Base-by-base conservation (phyloP, 2,329 filamentous ascomycete genomes). In the Xylariaceae sp. region DNA sequence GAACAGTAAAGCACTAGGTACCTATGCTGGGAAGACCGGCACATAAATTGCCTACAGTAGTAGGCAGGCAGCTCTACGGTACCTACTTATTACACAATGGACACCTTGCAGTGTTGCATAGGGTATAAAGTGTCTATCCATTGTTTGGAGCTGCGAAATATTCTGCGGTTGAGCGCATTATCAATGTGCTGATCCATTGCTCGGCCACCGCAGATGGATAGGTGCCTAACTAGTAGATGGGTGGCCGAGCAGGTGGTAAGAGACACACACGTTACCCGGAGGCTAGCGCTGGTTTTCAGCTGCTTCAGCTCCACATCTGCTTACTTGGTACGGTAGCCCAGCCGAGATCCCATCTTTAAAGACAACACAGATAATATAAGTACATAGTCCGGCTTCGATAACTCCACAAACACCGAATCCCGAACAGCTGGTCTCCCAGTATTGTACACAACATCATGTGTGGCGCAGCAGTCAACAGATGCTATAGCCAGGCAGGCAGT, bases 261-360 rank as follows among this genome's bases (percentile, higher is more conserved):
- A n/a, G n/a, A n/a, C n/a, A n/a, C 5, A 9, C 9, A 9, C 10
- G 19, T 5, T 15, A 4, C 10, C 40, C 8, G n/a, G 21, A 18
- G 40, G 9, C 18, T 43, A 16, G 7, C 15, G 41, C 10, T 43
- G 41, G 13, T 44, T 56, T 54, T 59, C 57, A 59, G 57, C 57
- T 44, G 57, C 57, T 49, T 59, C 57, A 59, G 57, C 57, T 59
- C 51, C 51, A 49, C 48, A 51, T 42, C 39, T 50, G 13, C 22
- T 16, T 50, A 15, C 19, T 22, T 26, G 30, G 40, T 52, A 22
- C 40, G 30, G 18, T 49, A 47, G 40, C 10, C 41, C 53, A 51
- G 45, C 54, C 51, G 51, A 44, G 42, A 53, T 56, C 42, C 49
- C 21, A 18, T 26, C 47, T 39, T 44, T 50, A 18, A 36, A 55